phyloP scores from a whole-genome alignment of 176 grass and related monocot genomes.

The Aechmea fasciata region DNA sequence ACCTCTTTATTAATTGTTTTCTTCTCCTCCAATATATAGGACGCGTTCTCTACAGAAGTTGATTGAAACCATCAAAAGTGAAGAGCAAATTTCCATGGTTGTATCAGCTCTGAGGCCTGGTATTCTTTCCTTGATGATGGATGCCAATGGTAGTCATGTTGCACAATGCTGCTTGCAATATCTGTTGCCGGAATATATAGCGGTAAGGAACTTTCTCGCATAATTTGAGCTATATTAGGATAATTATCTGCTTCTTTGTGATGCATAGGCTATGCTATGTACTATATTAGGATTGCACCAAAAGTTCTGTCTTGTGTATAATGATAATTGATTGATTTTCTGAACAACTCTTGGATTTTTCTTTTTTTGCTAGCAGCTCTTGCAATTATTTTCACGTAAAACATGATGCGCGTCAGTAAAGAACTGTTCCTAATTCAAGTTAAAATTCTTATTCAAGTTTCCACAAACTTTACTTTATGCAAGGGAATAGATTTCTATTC shows the following conservation, averaged over 20 bases:
- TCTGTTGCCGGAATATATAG: slow-evolving; percentile 43
- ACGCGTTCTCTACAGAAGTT: slow-evolving; percentile 83
- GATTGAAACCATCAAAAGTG: slow-evolving; percentile 49
- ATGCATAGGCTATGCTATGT: not conserved
- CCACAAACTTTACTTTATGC: not conserved
- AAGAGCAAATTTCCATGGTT: slow-evolving; percentile 42
- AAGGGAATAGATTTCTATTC: too few relatives aligned
- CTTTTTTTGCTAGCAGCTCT: too few relatives aligned
- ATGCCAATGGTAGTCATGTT: slow-evolving; percentile 76
- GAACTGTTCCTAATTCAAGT: too few relatives aligned
- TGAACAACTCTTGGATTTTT: too few relatives aligned
- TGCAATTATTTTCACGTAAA: too few relatives aligned
- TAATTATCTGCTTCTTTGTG: not conserved
- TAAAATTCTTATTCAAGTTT: too few relatives aligned
- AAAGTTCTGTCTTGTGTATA: too few relatives aligned
- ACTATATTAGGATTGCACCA: too few relatives aligned
- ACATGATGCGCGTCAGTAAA: too few relatives aligned
- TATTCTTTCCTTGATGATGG: slow-evolving; percentile 49
- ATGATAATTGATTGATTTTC: too few relatives aligned
- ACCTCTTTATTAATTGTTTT: not conserved
- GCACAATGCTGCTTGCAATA: slow-evolving; percentile 54
- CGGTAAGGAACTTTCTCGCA: slow-evolving; percentile 30
- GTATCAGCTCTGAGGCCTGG: slow-evolving; percentile 48
- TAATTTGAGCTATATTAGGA: slow-evolving; percentile 13
- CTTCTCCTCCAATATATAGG: slow-evolving; percentile 31